These are phyloP conservation scores for Aspergillus arachidicola DNA, from an alignment of 2,329 filamentous ascomycete species.

Conservation along the genomic window DNA sequence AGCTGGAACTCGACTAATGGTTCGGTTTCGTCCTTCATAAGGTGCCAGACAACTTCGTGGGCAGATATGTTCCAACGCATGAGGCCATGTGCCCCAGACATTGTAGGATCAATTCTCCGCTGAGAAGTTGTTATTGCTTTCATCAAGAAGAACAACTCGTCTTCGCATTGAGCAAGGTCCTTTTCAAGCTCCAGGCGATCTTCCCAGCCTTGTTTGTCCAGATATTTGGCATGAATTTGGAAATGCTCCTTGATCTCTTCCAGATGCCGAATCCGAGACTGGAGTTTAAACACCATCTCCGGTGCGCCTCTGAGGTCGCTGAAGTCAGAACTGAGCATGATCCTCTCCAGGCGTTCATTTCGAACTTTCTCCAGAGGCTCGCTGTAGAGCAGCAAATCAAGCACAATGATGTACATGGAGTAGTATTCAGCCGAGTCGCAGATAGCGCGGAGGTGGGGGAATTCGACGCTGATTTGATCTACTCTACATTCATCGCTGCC, in stretches of 20 bases:
- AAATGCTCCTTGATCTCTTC: slow-evolving; percentile 97
- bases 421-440: slow-evolving; percentile 98
- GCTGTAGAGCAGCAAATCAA: slow-evolving; percentile 93
- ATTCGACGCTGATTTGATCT: slow-evolving; percentile 95
- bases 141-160: slow-evolving; percentile 99
- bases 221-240: slow-evolving; percentile 82
- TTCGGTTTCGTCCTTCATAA: slow-evolving; percentile 83
- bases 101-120: slow-evolving; percentile 69
- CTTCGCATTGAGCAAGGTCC: slow-evolving; percentile 85
- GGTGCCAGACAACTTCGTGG: slow-evolving; percentile 94
- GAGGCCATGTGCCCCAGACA: slow-evolving; percentile 74
- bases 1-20: slow-evolving; percentile 92
- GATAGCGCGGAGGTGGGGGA: slow-evolving; percentile 88
- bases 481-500: slow-evolving; percentile 72
- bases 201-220: slow-evolving; percentile 89
- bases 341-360: slow-evolving; percentile 92
- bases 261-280: slow-evolving; percentile 88
- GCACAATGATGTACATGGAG: slow-evolving; percentile 94
- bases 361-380: slow-evolving; percentile 97
- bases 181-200: slow-evolving; percentile 86
- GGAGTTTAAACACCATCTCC: slow-evolving; percentile 86
- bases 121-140: slow-evolving; percentile 98
- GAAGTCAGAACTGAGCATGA: slow-evolving; percentile 98
- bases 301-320: slow-evolving; percentile 93
- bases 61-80: slow-evolving; percentile 93